These are phyloP conservation scores for Sequoia sempervirens DNA, from an alignment of 75 land plant species.

Conservation along the genomic window DNA sequence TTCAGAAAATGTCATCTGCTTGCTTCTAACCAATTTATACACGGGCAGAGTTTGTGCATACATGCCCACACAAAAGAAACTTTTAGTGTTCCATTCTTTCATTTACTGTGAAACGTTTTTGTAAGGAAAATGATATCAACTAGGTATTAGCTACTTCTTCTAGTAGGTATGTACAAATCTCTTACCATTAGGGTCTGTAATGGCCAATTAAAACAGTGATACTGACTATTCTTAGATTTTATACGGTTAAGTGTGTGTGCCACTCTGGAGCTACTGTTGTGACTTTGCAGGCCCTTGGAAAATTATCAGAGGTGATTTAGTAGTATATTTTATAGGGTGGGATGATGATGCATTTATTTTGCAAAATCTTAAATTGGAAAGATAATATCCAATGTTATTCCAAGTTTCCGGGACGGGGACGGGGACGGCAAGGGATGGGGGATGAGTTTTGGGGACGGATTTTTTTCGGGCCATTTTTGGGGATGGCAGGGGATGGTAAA, in stretches of 20 bases:
- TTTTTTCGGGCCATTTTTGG: no score
- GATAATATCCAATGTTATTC: neutral
- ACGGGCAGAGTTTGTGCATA: neutral
- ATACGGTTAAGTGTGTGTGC: neutral
- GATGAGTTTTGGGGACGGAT: no score
- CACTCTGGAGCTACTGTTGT: neutral
- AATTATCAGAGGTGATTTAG: neutral
- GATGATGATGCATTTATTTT: neutral
- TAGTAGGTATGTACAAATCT: neutral
- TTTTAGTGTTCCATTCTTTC: neutral
- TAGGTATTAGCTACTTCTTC: slow-evolving; percentile 1
- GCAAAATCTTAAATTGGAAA: neutral
- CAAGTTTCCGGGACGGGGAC: no score
- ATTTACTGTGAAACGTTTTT: neutral
- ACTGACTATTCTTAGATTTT: neutral
- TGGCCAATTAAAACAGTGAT: neutral
- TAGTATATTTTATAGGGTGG: neutral
- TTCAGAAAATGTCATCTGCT: neutral
- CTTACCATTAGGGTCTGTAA: neutral
- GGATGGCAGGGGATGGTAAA: no score
- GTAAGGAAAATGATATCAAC: neutral
- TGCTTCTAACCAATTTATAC: neutral
- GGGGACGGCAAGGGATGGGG: no score
- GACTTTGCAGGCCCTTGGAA: neutral
- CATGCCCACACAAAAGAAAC: neutral